These are phyloP conservation scores for Crithidia mellificae DNA, from an alignment of 208 protist species.

Conservation along the genomic window DNA sequence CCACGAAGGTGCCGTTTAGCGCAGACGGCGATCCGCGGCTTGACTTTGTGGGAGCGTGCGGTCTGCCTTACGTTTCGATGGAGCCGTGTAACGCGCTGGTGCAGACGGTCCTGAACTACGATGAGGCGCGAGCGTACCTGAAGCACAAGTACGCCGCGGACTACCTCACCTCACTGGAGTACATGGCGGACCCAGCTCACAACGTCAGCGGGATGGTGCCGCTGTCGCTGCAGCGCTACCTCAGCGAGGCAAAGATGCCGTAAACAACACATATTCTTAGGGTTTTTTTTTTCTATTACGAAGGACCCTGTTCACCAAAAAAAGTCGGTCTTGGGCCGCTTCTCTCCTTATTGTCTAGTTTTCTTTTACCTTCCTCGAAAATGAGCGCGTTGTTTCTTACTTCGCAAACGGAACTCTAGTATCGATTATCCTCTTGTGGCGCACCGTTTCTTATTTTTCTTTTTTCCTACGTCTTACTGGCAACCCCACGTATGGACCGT, in stretches of 20 bases:
- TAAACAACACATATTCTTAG: not conserved
- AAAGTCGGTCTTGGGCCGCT: too few species aligned
- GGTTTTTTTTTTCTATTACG: not conserved
- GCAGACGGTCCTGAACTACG: slow-evolving; percentile 27
- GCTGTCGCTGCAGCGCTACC: slow-evolving; percentile 16
- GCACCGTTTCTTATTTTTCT: too few species aligned
- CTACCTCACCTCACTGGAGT: slow-evolving; percentile 19
- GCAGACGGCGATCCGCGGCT: slow-evolving; percentile 19
- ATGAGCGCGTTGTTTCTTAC: too few species aligned
- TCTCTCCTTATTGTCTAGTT: too few species aligned
- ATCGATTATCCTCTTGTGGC: too few species aligned
- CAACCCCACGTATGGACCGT: too few species aligned
- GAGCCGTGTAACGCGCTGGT: slow-evolving; percentile 19
- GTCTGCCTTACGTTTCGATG: slow-evolving; percentile 16
- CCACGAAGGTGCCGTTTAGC: slow-evolving; percentile 10
- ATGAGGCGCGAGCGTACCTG: slow-evolving; percentile 22
- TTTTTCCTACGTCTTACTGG: too few species aligned
- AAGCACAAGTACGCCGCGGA: slow-evolving; percentile 18
- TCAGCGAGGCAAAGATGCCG: slow-evolving; percentile 7
- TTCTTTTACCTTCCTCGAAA: too few species aligned
- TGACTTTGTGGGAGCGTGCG: slow-evolving; percentile 19
- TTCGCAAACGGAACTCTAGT: too few species aligned
- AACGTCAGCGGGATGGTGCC: slow-evolving; percentile 19
- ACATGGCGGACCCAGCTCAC: slow-evolving; percentile 17
- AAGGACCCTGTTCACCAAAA: too few species aligned